A percentile compares a stretch with the other conserved stretches of the same genome.
Evolutionary conservation across 257 asterid genomes (phyloP).

Genomic region (Fraxinus cuspidata): DNA sequence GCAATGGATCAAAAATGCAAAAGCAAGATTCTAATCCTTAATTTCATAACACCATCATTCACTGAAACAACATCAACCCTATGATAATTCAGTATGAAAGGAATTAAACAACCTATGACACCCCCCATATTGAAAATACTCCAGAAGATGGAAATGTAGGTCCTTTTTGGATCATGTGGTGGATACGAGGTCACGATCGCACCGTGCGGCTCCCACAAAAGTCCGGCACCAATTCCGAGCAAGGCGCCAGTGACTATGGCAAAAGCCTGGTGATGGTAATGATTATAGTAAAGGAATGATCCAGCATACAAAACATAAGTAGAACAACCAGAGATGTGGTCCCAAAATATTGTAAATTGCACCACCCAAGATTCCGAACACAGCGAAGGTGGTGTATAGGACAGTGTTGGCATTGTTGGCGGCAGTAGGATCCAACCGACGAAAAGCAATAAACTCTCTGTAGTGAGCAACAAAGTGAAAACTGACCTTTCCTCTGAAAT

Average conservation of each 20-base stretch:
- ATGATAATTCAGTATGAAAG: constrained; percentile 56
- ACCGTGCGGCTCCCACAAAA: constrained; percentile 87
- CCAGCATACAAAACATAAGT: constrained; percentile 87
- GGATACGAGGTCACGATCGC: constrained; percentile 96
- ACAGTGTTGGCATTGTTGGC: constrained; percentile 97
- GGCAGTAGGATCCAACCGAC: constrained; percentile 70
- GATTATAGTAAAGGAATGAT: constrained; percentile 84
- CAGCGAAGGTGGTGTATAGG: constrained; percentile 81
- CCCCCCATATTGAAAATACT: constrained; percentile 90
- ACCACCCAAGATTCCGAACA: constrained; percentile 85
- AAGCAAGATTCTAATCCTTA: neutral
- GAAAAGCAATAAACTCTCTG: neutral
- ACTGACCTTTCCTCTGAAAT: constrained; percentile 68
- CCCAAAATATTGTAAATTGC: constrained; percentile 86
- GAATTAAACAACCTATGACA: constrained; percentile 82
- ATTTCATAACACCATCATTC: constrained; percentile 53
- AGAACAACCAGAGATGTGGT: constrained; percentile 74
- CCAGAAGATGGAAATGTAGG: constrained; percentile 83
- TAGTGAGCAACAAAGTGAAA: constrained; percentile 14
- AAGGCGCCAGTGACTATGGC: constrained; percentile 75
- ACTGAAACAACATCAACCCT: constrained; percentile 61
- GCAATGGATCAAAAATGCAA: neutral
- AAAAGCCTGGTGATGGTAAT: constrained; percentile 66
- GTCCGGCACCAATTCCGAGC: constrained; percentile 91
- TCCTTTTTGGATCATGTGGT: constrained; percentile 74